phyloP scores from a whole-genome alignment of 164 flowering plant species.

The Dillenia turbinata region DNA sequence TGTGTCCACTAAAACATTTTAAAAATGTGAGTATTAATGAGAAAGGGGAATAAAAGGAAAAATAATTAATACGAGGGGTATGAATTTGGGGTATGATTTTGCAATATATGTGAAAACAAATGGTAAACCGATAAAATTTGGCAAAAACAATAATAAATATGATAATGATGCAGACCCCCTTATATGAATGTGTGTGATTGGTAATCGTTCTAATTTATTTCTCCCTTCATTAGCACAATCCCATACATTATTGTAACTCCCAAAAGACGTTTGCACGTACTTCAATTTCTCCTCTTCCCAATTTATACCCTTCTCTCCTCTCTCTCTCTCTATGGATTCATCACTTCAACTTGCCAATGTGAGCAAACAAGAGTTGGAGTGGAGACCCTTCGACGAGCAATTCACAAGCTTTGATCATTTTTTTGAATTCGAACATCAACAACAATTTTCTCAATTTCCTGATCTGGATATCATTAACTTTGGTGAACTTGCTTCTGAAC shows the following conservation, averaged over 20 bases:
- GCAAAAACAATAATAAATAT: too few species aligned
- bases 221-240: conserved; percentile 9
- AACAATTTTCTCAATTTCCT: neutral
- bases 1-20: too few species aligned
- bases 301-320: conserved; percentile 8
- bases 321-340: conserved; percentile 13
- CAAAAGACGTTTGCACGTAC: conserved; percentile 22
- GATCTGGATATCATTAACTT: conserved; percentile 9
- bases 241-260: conserved; percentile 20
- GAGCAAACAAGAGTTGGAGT: conserved; percentile 4
- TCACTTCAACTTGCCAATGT: neutral
- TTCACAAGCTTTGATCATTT: neutral
- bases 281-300: conserved; percentile 13
- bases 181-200: conserved; percentile 9
- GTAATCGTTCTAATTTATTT: conserved; percentile 18
- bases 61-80: too few species aligned
- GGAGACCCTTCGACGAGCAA: conserved; percentile 1
- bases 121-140: too few species aligned
- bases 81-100: too few species aligned
- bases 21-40: too few species aligned
- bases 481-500: neutral
- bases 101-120: too few species aligned
- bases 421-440: neutral
- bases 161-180: conserved; percentile 11
- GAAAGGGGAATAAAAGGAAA: too few species aligned